phyloP scores from a whole-genome alignment of 2,329 filamentous ascomycete genomes.

The Endocalyx cinctus region DNA sequence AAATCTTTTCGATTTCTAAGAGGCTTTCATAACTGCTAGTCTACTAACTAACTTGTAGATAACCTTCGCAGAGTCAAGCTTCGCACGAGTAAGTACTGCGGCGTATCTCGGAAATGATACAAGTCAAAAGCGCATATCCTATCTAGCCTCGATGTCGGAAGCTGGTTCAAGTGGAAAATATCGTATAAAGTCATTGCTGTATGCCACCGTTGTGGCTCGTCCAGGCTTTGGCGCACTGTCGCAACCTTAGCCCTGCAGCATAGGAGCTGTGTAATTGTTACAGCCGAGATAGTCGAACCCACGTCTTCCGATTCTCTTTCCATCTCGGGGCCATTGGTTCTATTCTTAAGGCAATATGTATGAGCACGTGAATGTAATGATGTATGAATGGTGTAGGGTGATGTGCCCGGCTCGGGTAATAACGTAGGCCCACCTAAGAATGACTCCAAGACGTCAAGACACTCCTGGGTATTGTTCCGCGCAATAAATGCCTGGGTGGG shows the following conservation, averaged over 20 bases:
- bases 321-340: slow-evolving; percentile 1
- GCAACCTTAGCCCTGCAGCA: slow-evolving; percentile 10
- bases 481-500: slow-evolving; percentile 3
- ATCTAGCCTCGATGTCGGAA: slow-evolving; percentile 8
- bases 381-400: slow-evolving; percentile 6
- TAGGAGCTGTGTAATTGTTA: slow-evolving; percentile 6
- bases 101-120: slow-evolving; percentile 5
- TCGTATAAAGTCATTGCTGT: slow-evolving; percentile 11
- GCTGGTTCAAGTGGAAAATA: slow-evolving; percentile 6
- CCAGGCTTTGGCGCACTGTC: slow-evolving; percentile 2
- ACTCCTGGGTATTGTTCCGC: slow-evolving; percentile 6
- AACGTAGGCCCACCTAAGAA: slow-evolving; percentile 10
- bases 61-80: no score
- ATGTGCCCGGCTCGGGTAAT: slow-evolving; percentile 7
- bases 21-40: no score
- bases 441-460: slow-evolving; percentile 6
- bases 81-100: no score
- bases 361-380: slow-evolving; percentile 7
- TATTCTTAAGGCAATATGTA: slow-evolving; percentile 1
- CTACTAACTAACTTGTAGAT: no score
- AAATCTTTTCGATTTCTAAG: no score
- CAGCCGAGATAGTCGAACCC: slow-evolving; percentile 6
- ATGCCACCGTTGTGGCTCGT: slow-evolving; percentile 10
- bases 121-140: slow-evolving; percentile 13
- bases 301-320: slow-evolving; percentile 5